Base-by-base conservation (phyloP, 2,329 filamentous ascomycete genomes). In the Lithohypha guttulata region DNA sequence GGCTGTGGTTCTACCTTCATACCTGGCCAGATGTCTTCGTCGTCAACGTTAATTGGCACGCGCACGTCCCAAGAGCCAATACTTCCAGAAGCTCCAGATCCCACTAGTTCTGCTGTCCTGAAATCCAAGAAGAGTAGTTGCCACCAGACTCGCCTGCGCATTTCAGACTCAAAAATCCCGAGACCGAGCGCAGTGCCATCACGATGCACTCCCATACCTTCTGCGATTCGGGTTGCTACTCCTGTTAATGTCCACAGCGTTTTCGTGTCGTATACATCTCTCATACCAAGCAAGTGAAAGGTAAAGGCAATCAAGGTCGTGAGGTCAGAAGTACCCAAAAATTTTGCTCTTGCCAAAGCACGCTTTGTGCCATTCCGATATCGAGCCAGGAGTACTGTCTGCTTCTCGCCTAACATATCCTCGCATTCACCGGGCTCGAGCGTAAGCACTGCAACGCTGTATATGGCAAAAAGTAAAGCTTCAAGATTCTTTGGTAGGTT, bases 361-460 rank as follows among this genome's bases (percentile, higher is more conserved):
- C 79, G 76, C 50, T 81, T 75, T 3, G 75, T 58, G 2, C 68
- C 76, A 51, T 77, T 75, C 6, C 75, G 70, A 53, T 79, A 81
- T 32, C 68, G 66, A 21, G 59, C 59, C 14, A 78, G 59, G 5
- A 71, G 52, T 1, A 59, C 47, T 9, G 60, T 49, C 38, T 73
- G 68, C 17, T 71, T 66, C 54, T 74, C 67, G 4, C 70, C 70
- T 22, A 77, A 61, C 34, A 76, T 66, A 11, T 64, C 55, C 59
- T 60, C 29, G 40, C 61, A 62, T 46, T 65, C 57, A 2, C 61
- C 49, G 30, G 41, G 46, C 53, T 55, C 6, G 54, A 52, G 42
- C 39, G 69, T 70, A 3, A 69, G 74, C 2, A 75, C 61, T 0
- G 72, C 68, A 3, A 64, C 64, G 44, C 76, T 72, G 54, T 80